Evolutionary conservation across 2,329 filamentous ascomycete genomes (phyloP).

Genomic region (Fusarium dimerum): DNA sequence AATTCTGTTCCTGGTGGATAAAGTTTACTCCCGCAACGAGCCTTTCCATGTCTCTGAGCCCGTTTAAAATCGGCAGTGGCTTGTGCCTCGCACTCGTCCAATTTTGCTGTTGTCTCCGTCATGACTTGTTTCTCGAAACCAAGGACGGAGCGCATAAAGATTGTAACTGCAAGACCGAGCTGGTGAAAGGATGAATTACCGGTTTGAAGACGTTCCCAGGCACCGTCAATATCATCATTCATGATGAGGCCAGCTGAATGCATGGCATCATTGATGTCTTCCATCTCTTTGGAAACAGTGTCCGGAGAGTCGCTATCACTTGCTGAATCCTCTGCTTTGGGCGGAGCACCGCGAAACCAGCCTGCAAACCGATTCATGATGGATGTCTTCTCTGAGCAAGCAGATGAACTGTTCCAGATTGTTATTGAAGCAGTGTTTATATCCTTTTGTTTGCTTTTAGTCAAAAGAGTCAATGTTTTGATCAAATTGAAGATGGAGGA

Average conservation of each 20-base stretch:
- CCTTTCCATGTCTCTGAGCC: constrained; percentile 63
- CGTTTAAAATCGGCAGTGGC: constrained; percentile 76
- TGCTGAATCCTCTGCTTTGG: constrained; percentile 34
- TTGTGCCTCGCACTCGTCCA: constrained; percentile 74
- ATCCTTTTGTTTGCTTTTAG: too few species aligned
- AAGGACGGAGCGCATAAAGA: constrained; percentile 82
- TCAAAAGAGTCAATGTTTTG: too few species aligned
- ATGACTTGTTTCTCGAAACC: constrained; percentile 93
- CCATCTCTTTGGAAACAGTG: constrained; percentile 46
- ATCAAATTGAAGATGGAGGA: background rate
- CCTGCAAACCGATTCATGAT: constrained; percentile 50
- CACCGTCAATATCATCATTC: constrained; percentile 86
- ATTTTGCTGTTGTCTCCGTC: constrained; percentile 72
- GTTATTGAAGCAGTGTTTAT: too few species aligned
- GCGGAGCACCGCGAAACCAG: constrained; percentile 49
- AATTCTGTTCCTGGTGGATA: constrained; percentile 88
- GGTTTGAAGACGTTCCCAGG: constrained; percentile 70
- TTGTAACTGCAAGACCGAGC: constrained; percentile 77
- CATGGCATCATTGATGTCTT: constrained; percentile 62
- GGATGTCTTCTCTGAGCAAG: background rate
- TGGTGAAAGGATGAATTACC: constrained; percentile 85
- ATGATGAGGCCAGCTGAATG: constrained; percentile 72
- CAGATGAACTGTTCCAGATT: too few species aligned
- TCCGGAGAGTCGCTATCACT: constrained; percentile 31
- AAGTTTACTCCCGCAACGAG: constrained; percentile 45